These are phyloP conservation scores for Cryptococcus sp. DNA, from an alignment of 1,284 basidiomycete species.

Conservation along the genomic window DNA sequence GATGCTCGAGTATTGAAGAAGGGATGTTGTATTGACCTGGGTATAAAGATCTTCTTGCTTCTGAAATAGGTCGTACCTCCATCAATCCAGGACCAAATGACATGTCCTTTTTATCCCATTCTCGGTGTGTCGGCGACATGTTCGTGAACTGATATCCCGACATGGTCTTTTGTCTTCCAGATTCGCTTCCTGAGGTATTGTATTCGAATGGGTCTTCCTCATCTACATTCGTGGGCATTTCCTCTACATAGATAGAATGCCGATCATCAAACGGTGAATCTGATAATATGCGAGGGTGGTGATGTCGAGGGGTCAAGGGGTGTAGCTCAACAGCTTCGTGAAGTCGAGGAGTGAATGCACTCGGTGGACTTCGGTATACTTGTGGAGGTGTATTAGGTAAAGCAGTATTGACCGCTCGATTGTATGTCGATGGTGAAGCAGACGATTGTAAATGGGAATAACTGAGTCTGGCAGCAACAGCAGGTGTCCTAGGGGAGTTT, in stretches of 20 bases:
- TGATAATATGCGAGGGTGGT: background rate
- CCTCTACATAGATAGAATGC: slow-evolving; percentile 20
- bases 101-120: slow-evolving; percentile 12
- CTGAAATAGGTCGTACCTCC: slow-evolving; percentile 17
- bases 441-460: background rate
- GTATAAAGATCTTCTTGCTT: slow-evolving; percentile 24
- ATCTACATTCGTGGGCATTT: background rate
- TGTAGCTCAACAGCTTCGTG: slow-evolving; percentile 18
- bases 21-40: slow-evolving; percentile 15
- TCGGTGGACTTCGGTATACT: slow-evolving; percentile 15
- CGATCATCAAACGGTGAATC: slow-evolving; percentile 36
- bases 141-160: slow-evolving; percentile 21
- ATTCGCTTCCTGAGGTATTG: background rate
- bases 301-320: background rate
- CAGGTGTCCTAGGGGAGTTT: background rate
- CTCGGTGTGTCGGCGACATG: slow-evolving; percentile 10
- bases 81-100: slow-evolving; percentile 13
- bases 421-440: slow-evolving; percentile 7
- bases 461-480: background rate
- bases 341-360: slow-evolving; percentile 8
- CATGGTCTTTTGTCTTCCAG: slow-evolving; percentile 21
- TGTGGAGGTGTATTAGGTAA: slow-evolving; percentile 19
- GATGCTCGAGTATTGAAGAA: slow-evolving; percentile 15
- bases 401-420: slow-evolving; percentile 21
- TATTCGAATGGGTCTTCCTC: slow-evolving; percentile 21